Base-by-base conservation (phyloP, 495 filamentous ascomycete genomes). In the Penicillium egyptiacum region DNA sequence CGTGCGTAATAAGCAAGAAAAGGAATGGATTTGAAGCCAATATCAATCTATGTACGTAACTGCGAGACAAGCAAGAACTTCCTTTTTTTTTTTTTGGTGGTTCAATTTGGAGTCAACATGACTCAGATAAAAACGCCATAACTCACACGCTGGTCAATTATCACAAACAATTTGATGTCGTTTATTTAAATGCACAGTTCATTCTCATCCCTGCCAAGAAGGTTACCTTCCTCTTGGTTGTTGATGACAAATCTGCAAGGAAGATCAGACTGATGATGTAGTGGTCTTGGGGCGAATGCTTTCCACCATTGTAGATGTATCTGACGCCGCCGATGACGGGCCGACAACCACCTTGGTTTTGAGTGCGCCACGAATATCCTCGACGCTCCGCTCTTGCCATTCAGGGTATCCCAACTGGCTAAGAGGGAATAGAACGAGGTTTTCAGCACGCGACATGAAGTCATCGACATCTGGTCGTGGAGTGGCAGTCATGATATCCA, bases 381-480 rank as follows among this genome's bases (percentile, higher is more conserved):
- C 74, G 54, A 86, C 77, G 50, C 76, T 81, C 50, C 82, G 83
- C 20, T 72, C 66, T 65, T 76, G 79, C 89, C 90, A 94, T 4
- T 73, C 74, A 7, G 72, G 69, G 57, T 80, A 88, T 30, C 81
- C 81, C 39, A 70, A 69, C 25, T 73, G 68, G 65, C 85, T 88
- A 41, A 90, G 74, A 0, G 88, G 88, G 75, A 81, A 90, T 11
- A 96, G 59, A 5, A 89, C 81, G 49, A 79, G 73, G 64, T 94
- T 94, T 8, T 79, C 71, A 4, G 72, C 70, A 28, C 75, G 79
- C 19, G 67, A 68, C 58, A 88, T 75, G 70, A 86, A 89, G 19
- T 86, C 79, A 11, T 80, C 70, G 44, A 79, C 70, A 28, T 77
- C 75, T 6, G 82, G 82, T n/a, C 83, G 72, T 16, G 81, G 79